Evolutionary conservation across 495 filamentous ascomycete species (phyloP).

Genomic region (Penicillium pancosmium): DNA sequence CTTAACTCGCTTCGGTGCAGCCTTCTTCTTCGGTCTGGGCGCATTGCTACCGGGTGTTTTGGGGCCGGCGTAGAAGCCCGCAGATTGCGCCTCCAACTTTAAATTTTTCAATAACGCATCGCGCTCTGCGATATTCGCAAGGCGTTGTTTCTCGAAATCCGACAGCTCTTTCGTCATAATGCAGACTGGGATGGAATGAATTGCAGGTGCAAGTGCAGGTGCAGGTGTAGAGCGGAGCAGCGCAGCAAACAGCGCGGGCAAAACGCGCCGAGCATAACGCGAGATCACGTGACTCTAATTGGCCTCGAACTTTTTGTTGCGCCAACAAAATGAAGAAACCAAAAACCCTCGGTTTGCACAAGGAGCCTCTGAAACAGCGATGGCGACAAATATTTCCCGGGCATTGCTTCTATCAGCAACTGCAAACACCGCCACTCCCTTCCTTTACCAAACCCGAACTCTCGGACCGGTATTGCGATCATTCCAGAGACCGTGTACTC

Average conservation of each 20-base stretch:
- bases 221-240: neutral
- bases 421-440: constrained; percentile 50
- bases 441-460: constrained; percentile 74
- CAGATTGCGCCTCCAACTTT: constrained; percentile 52
- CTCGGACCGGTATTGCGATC: constrained; percentile 35
- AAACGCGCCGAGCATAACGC: constrained; percentile 17
- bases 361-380: constrained; percentile 1
- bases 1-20: constrained; percentile 50
- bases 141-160: constrained; percentile 70
- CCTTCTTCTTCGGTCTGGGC: constrained; percentile 51
- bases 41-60: constrained; percentile 29
- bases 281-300: constrained; percentile 27
- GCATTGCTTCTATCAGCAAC: constrained; percentile 25
- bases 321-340: constrained; percentile 1
- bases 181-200: constrained; percentile 10
- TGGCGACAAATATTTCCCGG: constrained; percentile 28
- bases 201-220: neutral
- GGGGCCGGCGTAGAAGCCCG: constrained; percentile 51
- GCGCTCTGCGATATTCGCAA: constrained; percentile 74
- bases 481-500: constrained; percentile 16
- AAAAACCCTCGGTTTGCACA: neutral
- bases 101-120: constrained; percentile 66
- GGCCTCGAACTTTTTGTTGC: constrained; percentile 2
- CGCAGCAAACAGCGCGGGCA: constrained; percentile 9
- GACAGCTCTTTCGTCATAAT: constrained; percentile 43